phyloP scores from a whole-genome alignment of 2,329 filamentous ascomycete species.

The Penicillium sclerotigenum region DNA sequence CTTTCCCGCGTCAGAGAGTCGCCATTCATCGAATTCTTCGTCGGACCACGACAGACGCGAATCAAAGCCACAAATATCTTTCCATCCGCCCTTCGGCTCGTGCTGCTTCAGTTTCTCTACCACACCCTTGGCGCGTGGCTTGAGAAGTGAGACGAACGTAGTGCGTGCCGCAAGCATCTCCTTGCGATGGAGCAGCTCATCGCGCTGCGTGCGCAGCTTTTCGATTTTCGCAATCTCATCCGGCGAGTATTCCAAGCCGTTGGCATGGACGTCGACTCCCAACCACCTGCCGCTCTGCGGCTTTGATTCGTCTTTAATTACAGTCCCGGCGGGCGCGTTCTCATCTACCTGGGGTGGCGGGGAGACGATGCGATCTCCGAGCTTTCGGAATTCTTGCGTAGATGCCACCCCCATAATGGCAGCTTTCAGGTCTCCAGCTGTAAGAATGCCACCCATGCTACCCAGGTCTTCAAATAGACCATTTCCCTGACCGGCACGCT shows the following conservation, averaged over 20 bases:
- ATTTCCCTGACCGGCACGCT: constrained; percentile 21
- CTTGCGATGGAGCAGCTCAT: constrained; percentile 35
- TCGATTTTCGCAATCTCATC: constrained; percentile 41
- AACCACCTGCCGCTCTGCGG: constrained; percentile 25
- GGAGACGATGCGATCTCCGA: constrained; percentile 40
- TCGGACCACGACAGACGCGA: constrained; percentile 47
- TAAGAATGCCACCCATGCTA: constrained; percentile 45
- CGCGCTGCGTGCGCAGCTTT: constrained; percentile 34
- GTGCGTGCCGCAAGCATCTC: constrained; percentile 44
- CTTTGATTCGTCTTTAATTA: constrained; percentile 14
- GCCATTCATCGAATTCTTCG: constrained; percentile 49
- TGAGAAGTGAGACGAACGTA: constrained; percentile 42
- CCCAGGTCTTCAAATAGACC: constrained; percentile 33
- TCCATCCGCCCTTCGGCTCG: constrained; percentile 46
- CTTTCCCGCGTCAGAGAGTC: constrained; percentile 37
- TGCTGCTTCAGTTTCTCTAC: constrained; percentile 45
- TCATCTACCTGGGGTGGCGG: constrained; percentile 27
- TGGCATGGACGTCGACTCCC: constrained; percentile 29
- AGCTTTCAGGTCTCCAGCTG: constrained; percentile 42
- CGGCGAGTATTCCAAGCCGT: constrained; percentile 34
- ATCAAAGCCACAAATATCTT: constrained; percentile 51
- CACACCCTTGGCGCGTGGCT: constrained; percentile 41
- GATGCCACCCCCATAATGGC: constrained; percentile 38
- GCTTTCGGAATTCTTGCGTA: constrained; percentile 40
- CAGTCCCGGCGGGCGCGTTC: constrained; percentile 11